phyloP scores from a whole-genome alignment of 176 grass and related monocot genomes.

The Saccharum officinarum region DNA sequence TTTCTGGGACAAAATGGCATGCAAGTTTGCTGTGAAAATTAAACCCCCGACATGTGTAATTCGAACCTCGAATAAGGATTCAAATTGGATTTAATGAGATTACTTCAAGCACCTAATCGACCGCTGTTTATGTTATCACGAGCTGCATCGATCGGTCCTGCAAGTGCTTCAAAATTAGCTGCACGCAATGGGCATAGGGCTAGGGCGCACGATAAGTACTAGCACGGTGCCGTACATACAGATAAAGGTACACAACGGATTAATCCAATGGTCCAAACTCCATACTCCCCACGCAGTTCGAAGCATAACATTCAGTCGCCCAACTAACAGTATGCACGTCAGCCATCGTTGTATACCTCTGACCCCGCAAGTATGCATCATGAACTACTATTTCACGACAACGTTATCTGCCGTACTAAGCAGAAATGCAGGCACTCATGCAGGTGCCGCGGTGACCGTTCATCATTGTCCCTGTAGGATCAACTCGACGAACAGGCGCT shows the following conservation, averaged over 20 bases:
- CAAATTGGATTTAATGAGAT: background rate
- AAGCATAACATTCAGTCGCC: background rate
- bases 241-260: background rate
- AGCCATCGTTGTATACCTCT: background rate
- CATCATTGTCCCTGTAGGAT: conserved; percentile 12
- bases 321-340: background rate
- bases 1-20: background rate
- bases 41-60: background rate
- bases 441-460: background rate
- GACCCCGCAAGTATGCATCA: background rate
- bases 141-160: background rate
- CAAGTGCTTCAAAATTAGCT: background rate
- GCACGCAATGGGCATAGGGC: background rate
- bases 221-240: background rate
- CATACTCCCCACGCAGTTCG: background rate
- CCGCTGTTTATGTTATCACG: background rate
- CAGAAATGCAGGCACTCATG: background rate
- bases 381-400: conserved; percentile 4
- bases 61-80: background rate
- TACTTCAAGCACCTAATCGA: background rate
- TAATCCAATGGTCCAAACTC: background rate
- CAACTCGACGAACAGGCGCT: conserved; percentile 24
- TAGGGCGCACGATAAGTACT: background rate
- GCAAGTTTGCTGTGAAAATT: background rate
- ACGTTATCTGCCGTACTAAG: background rate